Conservation (phyloP, 1,139 yeast genomes). For the Keqinozyma sinolaborantium region DNA sequence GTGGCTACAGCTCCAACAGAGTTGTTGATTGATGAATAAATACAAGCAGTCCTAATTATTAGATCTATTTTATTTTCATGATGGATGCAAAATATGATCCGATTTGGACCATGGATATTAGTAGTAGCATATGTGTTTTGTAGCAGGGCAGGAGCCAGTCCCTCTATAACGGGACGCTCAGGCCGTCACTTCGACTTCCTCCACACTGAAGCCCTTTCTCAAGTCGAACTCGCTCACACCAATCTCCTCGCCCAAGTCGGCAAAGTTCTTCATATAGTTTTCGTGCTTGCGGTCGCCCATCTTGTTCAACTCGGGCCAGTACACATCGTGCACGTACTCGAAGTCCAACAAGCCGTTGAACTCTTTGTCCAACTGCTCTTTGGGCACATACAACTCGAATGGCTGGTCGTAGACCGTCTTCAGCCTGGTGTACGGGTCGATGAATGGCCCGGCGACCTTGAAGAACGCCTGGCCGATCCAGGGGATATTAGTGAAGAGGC, state of each 20-base stretch:
- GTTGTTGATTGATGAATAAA: no score
- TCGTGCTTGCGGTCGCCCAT: conserved; percentile 55
- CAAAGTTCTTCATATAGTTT: conserved; percentile 60
- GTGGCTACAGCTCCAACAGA: no score
- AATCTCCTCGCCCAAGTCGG: conserved; percentile 60
- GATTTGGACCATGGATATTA: neutral
- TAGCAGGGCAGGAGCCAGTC: no score
- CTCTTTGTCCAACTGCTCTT: conserved; percentile 73
- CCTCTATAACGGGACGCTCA: no score
- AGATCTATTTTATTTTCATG: no score
- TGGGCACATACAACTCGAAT: conserved; percentile 75
- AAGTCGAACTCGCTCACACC: conserved; percentile 65
- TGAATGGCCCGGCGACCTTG: conserved; percentile 87
- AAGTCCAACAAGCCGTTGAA: conserved; percentile 85
- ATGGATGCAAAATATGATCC: no score
- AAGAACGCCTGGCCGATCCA: conserved; percentile 89
- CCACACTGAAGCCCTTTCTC: conserved; percentile 15
- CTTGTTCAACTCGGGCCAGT: conserved; percentile 71
- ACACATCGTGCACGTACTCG: conserved; percentile 71
- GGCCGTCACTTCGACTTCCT: neutral
- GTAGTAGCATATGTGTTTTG: conserved; percentile 3
- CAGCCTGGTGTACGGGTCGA: conserved; percentile 91
- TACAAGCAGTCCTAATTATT: no score
- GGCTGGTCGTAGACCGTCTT: conserved; percentile 90
- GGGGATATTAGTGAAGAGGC: conserved; percentile 86